Percentiles rank a stretch among this genome's conserved stretches.
Evolutionary conservation across 768 basidiomycete genomes (phyloP).

Genomic region (Lentinula lateritia): DNA sequence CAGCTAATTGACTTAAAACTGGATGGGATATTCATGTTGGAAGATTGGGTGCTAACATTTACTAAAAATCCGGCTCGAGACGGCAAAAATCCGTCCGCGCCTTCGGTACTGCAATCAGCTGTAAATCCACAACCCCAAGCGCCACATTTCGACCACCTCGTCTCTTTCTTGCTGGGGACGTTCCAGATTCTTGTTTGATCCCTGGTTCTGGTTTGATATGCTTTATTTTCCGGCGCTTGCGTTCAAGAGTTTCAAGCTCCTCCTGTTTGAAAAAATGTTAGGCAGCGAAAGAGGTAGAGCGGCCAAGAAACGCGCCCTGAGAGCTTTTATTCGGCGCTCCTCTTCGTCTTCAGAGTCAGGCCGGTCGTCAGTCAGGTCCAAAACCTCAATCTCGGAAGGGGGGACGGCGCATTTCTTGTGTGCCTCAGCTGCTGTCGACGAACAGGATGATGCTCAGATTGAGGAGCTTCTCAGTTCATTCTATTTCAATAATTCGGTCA

Average conservation of each 20-base stretch:
- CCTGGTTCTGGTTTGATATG: neutral
- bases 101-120: no score
- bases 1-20: no score
- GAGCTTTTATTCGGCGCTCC: neutral
- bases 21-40: no score
- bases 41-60: no score
- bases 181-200: neutral
- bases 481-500: slow-evolving; percentile 1
- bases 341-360: neutral
- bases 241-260: neutral
- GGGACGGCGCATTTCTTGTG: neutral
- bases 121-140: neutral
- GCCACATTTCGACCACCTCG: neutral
- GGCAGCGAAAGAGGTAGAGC: neutral
- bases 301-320: neutral
- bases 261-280: neutral
- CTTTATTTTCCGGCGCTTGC: neutral
- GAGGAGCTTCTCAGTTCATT: slow-evolving; percentile 6
- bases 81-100: no score
- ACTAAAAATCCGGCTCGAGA: no score
- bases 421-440: neutral
- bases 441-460: slow-evolving; percentile 3
- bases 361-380: neutral
- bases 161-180: neutral
- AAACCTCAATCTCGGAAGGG: neutral